phyloP scores from a whole-genome alignment of 345 rosid species.

The Populus tremula region DNA sequence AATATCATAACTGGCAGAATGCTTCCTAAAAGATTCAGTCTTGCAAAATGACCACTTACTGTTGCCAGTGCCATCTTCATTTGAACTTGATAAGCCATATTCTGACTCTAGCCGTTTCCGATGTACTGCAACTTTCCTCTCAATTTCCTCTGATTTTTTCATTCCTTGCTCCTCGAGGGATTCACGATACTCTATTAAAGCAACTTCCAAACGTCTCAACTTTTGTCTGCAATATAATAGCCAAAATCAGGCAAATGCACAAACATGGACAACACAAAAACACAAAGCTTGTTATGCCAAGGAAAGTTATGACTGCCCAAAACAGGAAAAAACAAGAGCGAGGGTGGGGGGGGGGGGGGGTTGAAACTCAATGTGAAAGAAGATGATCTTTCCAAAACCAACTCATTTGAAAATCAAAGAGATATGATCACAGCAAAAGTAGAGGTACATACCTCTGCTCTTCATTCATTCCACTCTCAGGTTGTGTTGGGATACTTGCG shows the following conservation, averaged over 20 bases:
- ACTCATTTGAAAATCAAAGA: neutral
- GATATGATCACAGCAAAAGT: neutral
- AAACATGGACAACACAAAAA: neutral
- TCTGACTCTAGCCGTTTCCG: slow-evolving; percentile 79
- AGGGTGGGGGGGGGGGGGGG: too few relatives aligned
- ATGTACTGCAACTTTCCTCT: slow-evolving; percentile 70
- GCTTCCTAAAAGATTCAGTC: neutral
- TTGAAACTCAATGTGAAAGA: neutral
- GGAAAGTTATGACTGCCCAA: neutral
- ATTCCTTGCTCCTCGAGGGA: slow-evolving; percentile 86
- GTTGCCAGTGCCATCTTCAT: slow-evolving; percentile 38
- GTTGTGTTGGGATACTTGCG: slow-evolving; percentile 43
- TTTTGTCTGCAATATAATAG: slow-evolving; percentile 59
- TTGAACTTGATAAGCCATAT: slow-evolving; percentile 52
- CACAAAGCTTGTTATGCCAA: neutral
- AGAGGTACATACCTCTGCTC: slow-evolving; percentile 66
- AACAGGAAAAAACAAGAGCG: neutral
- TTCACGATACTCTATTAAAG: slow-evolving; percentile 93
- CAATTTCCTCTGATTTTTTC: slow-evolving; percentile 77
- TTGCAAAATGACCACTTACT: slow-evolving; percentile 48
- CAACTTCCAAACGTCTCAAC: slow-evolving; percentile 84
- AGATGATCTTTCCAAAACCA: neutral
- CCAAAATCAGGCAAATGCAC: slow-evolving; percentile 1
- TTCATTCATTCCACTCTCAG: slow-evolving; percentile 70
- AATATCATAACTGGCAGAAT: neutral